phyloP scores from a whole-genome alignment of 2,329 filamentous ascomycete species.

The Dactylella cylindrospora region DNA sequence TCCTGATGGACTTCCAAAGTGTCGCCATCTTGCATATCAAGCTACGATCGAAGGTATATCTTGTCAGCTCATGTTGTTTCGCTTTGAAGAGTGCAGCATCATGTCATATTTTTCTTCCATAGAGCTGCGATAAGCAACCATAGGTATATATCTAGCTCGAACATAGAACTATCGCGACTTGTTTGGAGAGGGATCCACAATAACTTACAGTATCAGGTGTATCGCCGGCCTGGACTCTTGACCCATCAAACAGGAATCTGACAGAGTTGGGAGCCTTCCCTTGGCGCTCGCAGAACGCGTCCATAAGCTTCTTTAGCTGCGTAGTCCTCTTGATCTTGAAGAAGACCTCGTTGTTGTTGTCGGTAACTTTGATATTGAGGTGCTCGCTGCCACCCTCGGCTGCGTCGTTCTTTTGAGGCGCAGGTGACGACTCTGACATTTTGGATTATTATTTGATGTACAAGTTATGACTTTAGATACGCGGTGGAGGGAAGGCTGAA shows the following conservation, averaged over 20 bases:
- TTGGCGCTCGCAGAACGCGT: constrained; percentile 93
- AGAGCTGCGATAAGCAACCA: no score
- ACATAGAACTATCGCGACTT: no score
- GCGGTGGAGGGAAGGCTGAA: no score
- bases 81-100: no score
- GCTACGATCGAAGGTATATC: constrained; percentile 58
- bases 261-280: constrained; percentile 83
- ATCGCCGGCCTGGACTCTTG: constrained; percentile 82
- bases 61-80: no score
- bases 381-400: constrained; percentile 65
- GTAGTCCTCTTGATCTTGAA: constrained; percentile 99
- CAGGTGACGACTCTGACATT: constrained; percentile 59
- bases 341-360: constrained; percentile 99
- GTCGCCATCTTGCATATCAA: constrained; percentile 95
- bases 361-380: constrained; percentile 98
- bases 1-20: constrained; percentile 97
- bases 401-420: constrained; percentile 52
- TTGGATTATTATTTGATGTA: constrained; percentile 43
- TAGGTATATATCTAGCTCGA: no score
- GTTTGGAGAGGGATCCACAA: no score
- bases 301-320: constrained; percentile 96
- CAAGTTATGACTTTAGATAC: no score
- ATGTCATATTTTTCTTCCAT: no score
- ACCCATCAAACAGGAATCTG: constrained; percentile 94
- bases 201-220: constrained; percentile 83